Conservation (phyloP, 2,329 filamentous ascomycete genomes). For the Penicillium sp. region DNA sequence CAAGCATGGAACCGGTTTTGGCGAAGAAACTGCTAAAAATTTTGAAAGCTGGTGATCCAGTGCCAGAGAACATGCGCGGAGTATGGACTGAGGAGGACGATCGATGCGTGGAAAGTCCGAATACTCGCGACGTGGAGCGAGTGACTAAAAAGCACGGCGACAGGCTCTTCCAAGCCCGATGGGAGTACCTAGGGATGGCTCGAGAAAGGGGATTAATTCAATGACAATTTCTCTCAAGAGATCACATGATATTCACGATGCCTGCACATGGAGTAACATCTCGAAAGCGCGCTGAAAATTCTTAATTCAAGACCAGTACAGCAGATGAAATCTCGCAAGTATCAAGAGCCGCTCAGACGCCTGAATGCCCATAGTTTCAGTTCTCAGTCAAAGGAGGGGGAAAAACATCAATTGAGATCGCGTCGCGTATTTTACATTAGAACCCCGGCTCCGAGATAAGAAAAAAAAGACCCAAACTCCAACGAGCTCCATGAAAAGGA, state of each 20-base stretch:
- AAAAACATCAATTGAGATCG: conserved; percentile 2
- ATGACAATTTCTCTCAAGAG: not conserved
- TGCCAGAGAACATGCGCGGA: conserved; percentile 48
- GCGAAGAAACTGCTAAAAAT: conserved; percentile 40
- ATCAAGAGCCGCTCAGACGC: not conserved
- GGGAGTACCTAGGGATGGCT: conserved; percentile 42
- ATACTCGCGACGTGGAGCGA: conserved; percentile 40
- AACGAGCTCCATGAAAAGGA: conserved; percentile 7
- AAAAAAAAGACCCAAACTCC: conserved; percentile 14
- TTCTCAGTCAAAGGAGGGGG: too few relatives aligned
- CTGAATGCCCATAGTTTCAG: not conserved
- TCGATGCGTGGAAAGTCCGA: conserved; percentile 36
- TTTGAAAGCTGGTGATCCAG: conserved; percentile 35
- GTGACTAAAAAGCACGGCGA: conserved; percentile 51
- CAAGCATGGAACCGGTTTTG: conserved; percentile 41
- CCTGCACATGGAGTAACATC: not conserved
- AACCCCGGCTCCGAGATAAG: not conserved
- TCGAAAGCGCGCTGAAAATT: not conserved
- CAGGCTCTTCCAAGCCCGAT: conserved; percentile 39
- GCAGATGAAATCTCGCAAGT: not conserved
- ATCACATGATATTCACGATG: not conserved
- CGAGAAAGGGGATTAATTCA: conserved; percentile 27
- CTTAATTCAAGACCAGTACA: not conserved
- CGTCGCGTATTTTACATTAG: conserved; percentile 11
- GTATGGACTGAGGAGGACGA: conserved; percentile 56